Evolutionary conservation across 306 rosid species (phyloP), one percentile per base, ranked within the genome.

Genomic region (Ziziphus jujuba): DNA sequence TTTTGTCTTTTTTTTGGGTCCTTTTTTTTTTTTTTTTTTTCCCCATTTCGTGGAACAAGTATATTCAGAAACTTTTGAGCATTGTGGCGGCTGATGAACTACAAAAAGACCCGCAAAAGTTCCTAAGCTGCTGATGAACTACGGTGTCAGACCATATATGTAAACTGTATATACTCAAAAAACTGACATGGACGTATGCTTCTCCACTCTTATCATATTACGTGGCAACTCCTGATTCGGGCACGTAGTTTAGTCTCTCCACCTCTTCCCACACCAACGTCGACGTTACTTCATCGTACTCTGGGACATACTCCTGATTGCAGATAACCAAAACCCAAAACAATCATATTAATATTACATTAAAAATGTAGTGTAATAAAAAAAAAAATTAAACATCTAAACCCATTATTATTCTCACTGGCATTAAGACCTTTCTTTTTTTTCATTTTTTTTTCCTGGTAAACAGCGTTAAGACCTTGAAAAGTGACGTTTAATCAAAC

Each of bases 241-340:
- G 70, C 76, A 84, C 87, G 51, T 82, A 82, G 71, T 44, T 85
- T 57, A 80, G 76, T 66, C 96, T 85, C 3, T 84, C 89, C 59
- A 66, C 84, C 63, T 73, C 96, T 67, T 91, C 99, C 99, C 99
- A 95, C 57, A 87, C 97, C 92, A 95, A 77, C 86, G 91, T 86
- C 72, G 99, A 75, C 20, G 91, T 92, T 71, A 82, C 72, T 74
- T 95, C 99, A 55, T 95, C 99, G 61, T 78, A 77, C 74, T 88
- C 92, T 3, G 88, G 99, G 35, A 84, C 89, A 76, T 91, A 95
- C 71, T 91, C 99, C 99, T 95, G 83, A 20, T 79, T 66, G 28
- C 69, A 73, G 60, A 61, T 34, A 43, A 15, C 15, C 23, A 24
- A 60, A 11, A 24, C 38, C 43, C 31, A 61, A 38, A 15, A 4